Evolutionary conservation across 2,329 filamentous ascomycete genomes (phyloP), one percentile per base, ranked within the genome.

Genomic region (Seiridium unicorne): DNA sequence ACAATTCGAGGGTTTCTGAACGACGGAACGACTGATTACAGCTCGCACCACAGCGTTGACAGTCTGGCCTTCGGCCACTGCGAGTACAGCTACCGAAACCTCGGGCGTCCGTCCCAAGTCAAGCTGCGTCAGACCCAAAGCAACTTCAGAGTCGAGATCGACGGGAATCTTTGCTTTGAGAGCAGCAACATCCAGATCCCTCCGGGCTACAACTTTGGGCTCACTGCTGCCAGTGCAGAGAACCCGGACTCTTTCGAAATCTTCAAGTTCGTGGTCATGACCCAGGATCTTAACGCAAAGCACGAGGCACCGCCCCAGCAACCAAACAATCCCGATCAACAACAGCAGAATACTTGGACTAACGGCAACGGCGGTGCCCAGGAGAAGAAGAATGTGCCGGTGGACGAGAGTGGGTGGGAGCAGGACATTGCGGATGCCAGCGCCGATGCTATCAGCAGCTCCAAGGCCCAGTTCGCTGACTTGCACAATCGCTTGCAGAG

Each of bases 191-290:
- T 98, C 69, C 81, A 80, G 62, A 83, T 99, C 32, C 95, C 94
- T 3, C 69, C 83, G 2, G 91, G 91, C 66, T 96, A 98, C 79
- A 84, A 85, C 72, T 91, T 97, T 66, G 95, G 95, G 68, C 79
- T 99, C 66, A 92, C 90, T 10, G 95, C 94, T 47, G 91, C 92
- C 13, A 94, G 92, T 3, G 91, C 92, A 36, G 94, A 98, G 66
- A 93, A 88, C 68, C 93, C 95, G 0, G 95, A 99, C 77, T 96
- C 92, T 4, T 96, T 97, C 70, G 95, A 99, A 76, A 76, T 97
- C 65, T 95, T 93, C 81, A 96, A 94, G 73, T 84, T 98, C 71
- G 83, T 90, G 42, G 85, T 95, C 56, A 86, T 88, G 70, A 88
- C 84, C 9, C 84, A 86, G 34, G 72, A 73, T 36, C 72, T 69